Evolutionary conservation across 176 grass and related monocot genomes (phyloP), one percentile per base, ranked within the genome.

Genomic region (Carex parvula): DNA sequence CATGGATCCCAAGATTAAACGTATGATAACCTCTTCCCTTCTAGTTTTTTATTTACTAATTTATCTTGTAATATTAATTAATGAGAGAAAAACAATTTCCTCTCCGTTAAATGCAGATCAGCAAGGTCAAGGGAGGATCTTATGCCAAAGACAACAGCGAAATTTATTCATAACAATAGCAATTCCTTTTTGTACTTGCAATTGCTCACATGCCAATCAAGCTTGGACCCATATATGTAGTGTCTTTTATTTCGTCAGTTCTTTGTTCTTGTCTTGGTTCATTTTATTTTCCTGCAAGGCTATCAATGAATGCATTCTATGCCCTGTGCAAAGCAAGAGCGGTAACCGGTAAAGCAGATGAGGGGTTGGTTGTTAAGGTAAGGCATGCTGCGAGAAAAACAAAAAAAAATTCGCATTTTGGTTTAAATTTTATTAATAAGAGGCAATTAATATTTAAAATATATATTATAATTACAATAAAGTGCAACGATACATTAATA

Each of bases 1-100:
- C 75, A 93, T 86, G 79, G 53, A 64, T n/a, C 84, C 35, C 48
- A 60, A 33, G 84, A 88, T 70, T 86, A 79, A 84, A 88, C 37
- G 81, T 90, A 83, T 15, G 44, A 52, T 42, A 67, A n/a, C 9
- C 39, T 81, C 16, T 7, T 54, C 60, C 37, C 37, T 67, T 30
- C 13, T 32, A 4, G 4, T 7, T 81, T 48, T n/a, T 24, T 32
- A 12, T 13, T 41, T 22, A 64, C 6, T 64, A 12, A 13, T 26
- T n/a, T 12, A 44, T 64, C 17, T 56, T 64, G 21, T 64, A 48
- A 63, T 48, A 26, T 24, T 61, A 39, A 39, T 81, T 80, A 15
- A 44, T 44, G 17, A 42, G 7, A 61, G 29, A 80, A 39, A 80
- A 71, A 62, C 21, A 21, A 41, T 62, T 63, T 44, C 20, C 12